These are phyloP conservation scores for Schoenoplectus triqueter DNA, from an alignment of 202 grass and related monocot genomes.

Conservation along the genomic window DNA sequence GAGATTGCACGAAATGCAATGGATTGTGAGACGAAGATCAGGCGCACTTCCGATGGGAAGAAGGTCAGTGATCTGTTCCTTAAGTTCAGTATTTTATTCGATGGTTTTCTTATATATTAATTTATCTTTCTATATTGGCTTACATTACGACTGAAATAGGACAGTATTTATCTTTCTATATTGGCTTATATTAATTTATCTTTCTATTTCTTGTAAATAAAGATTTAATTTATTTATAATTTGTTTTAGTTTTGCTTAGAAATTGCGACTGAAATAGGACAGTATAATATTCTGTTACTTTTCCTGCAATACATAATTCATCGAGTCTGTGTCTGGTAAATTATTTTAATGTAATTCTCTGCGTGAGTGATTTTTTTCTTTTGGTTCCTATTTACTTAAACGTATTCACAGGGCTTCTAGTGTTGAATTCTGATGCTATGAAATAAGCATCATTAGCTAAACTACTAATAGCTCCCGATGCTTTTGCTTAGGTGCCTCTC, in stretches of 20 bases:
- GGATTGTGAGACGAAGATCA: background rate
- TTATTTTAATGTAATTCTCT: background rate
- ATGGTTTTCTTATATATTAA: too few species aligned
- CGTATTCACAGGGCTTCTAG: too few species aligned
- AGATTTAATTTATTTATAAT: background rate
- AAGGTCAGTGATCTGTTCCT: conserved; percentile 8
- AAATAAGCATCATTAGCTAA: background rate
- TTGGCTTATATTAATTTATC: background rate
- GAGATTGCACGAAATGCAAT: background rate
- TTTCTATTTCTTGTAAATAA: background rate
- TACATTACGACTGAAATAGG: too few species aligned
- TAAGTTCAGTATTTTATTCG: background rate
- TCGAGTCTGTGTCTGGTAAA: too few species aligned
- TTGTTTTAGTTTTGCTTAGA: background rate
- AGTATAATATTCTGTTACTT: too few species aligned
- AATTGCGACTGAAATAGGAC: background rate
- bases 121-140: too few species aligned
- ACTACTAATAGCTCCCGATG: background rate
- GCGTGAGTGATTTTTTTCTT: background rate
- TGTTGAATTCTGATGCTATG: background rate
- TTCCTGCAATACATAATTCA: background rate
- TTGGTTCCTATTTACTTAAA: background rate
- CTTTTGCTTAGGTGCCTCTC: background rate
- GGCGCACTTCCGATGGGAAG: conserved; percentile 5
- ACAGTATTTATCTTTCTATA: background rate